phyloP scores from a whole-genome alignment of 345 rosid species.

The Garcia nutans region DNA sequence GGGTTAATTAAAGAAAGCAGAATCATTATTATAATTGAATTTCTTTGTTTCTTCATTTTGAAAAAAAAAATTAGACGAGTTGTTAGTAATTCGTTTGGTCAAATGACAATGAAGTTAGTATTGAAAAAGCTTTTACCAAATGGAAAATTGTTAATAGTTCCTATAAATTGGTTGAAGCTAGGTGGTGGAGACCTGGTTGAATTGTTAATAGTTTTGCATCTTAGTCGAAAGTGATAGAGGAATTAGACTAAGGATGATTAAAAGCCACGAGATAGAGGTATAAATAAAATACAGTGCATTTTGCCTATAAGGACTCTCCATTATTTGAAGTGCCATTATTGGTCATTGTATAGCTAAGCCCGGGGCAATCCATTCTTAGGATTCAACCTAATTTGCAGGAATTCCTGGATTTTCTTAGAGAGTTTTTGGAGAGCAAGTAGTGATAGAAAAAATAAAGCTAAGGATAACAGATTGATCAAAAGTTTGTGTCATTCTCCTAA shows the following conservation, averaged over 20 bases:
- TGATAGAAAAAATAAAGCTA: not conserved
- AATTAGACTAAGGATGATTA: not conserved
- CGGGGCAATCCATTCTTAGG: not conserved
- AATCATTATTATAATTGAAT: too few species aligned
- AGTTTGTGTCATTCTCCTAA: not conserved
- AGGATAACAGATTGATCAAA: not conserved
- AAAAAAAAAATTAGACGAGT: not conserved
- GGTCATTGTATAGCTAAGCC: not conserved
- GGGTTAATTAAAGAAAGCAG: not conserved
- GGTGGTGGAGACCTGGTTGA: not conserved
- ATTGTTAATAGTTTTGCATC: not conserved
- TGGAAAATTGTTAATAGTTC: not conserved
- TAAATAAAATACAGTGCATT: not conserved
- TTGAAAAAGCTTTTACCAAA: not conserved
- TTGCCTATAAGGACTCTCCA: not conserved
- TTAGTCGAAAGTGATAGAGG: not conserved
- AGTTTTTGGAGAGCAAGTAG: not conserved
- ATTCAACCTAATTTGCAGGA: not conserved
- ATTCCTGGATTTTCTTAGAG: not conserved
- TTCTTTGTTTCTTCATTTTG: not conserved
- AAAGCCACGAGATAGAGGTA: not conserved
- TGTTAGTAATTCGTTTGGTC: not conserved
- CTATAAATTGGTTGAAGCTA: not conserved
- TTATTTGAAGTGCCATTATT: not conserved
- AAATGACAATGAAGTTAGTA: not conserved